Base-by-base conservation (phyloP, 208 protist genomes). In the Wallacemonas rigidus region DNA sequence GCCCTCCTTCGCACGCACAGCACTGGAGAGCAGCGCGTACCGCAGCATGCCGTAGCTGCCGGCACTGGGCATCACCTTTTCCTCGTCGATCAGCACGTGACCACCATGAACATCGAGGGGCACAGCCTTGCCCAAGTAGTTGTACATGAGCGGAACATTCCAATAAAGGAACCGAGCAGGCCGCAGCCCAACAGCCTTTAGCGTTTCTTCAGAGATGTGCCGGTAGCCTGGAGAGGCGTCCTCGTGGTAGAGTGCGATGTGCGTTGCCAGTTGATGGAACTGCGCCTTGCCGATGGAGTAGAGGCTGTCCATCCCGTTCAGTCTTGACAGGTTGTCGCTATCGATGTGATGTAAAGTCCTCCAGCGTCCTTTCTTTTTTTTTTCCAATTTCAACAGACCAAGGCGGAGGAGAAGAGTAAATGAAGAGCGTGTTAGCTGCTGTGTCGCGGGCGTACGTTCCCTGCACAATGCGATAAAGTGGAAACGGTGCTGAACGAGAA, bases 241-340 rank as follows among this genome's bases (percentile, higher is more conserved):
- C 79, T 92, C 85, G 74, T 85, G 89, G 69, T 92, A 91, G 50
- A 92, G 76, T 9, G 87, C 80, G 65, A 94, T 82, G 71, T 94
- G 89, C 36, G 89, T 94, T 35, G 81, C 86, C 40, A 90, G 80
- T 77, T 94, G 87, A 63, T 92, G 85, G 63, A 94, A 94, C 79
- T 94, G 89, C 40, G 85, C 82, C 74, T 82, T 83, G 38, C 82
- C 79, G 48, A 89, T 81, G 26, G 85, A 85, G 74, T 87, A 94
- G 17, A 94, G 76, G 14, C 82, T 84, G 57, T 94, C 89, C 89
- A 94, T 94, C 11, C 26, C 61, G 7, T 26, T 51, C 41, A 43
- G 36, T 26, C 26, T n/a, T 36, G 14, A 6, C 9, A 17, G 14
- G 6, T 6, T 50, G 45, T 50, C 8, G 6, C 26, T 26, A 26